phyloP scores from a whole-genome alignment of 805 yeast species.

The Candida xyloterini region DNA sequence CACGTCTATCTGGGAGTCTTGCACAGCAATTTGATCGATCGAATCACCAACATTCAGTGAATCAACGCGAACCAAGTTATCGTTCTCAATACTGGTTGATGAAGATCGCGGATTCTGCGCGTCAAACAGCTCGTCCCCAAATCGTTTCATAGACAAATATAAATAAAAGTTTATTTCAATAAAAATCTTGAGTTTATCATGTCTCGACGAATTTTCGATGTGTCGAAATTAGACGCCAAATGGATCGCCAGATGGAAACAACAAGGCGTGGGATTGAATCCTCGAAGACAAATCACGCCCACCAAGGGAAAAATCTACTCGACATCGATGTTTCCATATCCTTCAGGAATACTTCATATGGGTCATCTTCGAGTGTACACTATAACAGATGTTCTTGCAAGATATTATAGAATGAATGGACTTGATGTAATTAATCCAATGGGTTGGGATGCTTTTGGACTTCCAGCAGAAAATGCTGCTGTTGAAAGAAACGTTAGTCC shows the following conservation, averaged over 20 bases:
- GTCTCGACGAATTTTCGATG: conserved; percentile 18
- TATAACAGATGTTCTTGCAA: conserved; percentile 77
- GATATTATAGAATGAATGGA: conserved; percentile 77
- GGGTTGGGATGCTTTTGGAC: conserved; percentile 99
- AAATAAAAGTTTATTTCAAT: neutral
- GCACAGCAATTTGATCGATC: conserved; percentile 15
- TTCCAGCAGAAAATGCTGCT: conserved; percentile 98
- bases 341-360: conserved; percentile 88
- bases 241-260: conserved; percentile 50
- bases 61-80: conserved; percentile 1
- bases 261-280: conserved; percentile 28
- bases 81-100: conserved; percentile 4
- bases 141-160: conserved; percentile 8
- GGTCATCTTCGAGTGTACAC: conserved; percentile 95
- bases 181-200: neutral
- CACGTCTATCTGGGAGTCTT: conserved; percentile 26
- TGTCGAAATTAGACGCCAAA: conserved; percentile 44
- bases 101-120: neutral
- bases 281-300: conserved; percentile 22
- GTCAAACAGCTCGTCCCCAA: conserved; percentile 6
- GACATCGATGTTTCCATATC: conserved; percentile 92
- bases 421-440: conserved; percentile 85
- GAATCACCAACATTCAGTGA: conserved; percentile 5
- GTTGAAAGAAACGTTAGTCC: conserved; percentile 81
- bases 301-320: conserved; percentile 47